Evolutionary conservation across 495 filamentous ascomycete genomes (phyloP), one percentile per base, ranked within the genome.

Genomic region (Penicillium canariense): DNA sequence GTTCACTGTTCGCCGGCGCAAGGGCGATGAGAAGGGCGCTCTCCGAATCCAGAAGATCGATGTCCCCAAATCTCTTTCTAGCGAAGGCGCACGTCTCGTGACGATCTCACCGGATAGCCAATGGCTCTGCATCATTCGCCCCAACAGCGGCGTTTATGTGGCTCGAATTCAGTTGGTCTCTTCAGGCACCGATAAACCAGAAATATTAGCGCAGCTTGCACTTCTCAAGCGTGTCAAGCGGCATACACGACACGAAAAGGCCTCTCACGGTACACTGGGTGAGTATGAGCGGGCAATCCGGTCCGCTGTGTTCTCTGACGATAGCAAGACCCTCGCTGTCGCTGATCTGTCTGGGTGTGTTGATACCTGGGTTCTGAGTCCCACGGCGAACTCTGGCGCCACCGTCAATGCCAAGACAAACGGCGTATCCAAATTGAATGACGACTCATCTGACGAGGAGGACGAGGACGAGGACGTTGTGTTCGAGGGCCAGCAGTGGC

Each of bases 261-360:
- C 66, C 7, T 74, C 79, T 6, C 77, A 87, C 38, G 88, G 89
- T 12, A 84, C 84, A 14, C 77, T 91, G 36, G 89, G 88, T n/a
- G 72, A 72, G 5, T 97, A 96, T 70, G 82, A 93, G 48, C 79
- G 87, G 59, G 84, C 82, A 22, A 84, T 97, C 35, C 87, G 80
- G 18, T 83, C 89, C 36, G 71, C 84, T 15, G 79, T 84, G 0
- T 97, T 97, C 68, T 95, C 91, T 8, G 75, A 84, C 5, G 87
- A 95, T 60, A 90, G 90, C 69, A 82, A 80, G 49, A 81, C 96
- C 47, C 67, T 97, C 14, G 88, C 85, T 7, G 81, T 84, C 12
- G 84, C 86, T 30, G 95, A 97, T 68, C 65, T 97, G 20, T 84
- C 86, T 44, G 95, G 95, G 25, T 87, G 85, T 67, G 79, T 99